These are phyloP conservation scores for Pugionium dolabratum DNA, from an alignment of 345 rosid species.

Conservation along the genomic window DNA sequence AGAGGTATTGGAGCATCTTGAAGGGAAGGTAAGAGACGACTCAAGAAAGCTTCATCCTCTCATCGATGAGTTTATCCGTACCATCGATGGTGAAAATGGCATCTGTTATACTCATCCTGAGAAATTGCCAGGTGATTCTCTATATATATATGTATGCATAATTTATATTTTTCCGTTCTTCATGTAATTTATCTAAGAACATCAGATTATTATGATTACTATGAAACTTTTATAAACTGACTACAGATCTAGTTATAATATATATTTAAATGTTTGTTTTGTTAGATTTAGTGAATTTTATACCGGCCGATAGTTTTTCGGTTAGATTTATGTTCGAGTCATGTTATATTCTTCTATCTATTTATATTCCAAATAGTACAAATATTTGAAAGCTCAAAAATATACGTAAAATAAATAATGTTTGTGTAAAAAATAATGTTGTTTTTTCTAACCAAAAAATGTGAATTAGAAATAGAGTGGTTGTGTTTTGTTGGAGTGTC, in stretches of 20 bases:
- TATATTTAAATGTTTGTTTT: not conserved
- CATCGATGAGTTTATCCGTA: conserved; percentile 86
- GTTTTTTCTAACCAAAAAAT: too few relatives aligned
- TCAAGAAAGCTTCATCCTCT: conserved; percentile 79
- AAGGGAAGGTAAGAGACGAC: conserved; percentile 80
- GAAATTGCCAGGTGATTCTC: conserved; percentile 78
- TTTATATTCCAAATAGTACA: too few relatives aligned
- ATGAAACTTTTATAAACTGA: not conserved
- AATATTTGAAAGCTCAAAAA: too few relatives aligned
- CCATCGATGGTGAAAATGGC: conserved; percentile 94
- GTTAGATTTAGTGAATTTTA: not conserved
- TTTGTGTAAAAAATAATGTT: too few relatives aligned
- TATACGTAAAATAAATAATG: too few relatives aligned
- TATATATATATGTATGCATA: not conserved
- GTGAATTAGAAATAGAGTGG: not conserved
- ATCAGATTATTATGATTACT: not conserved
- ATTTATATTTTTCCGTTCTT: not conserved
- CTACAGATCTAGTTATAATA: not conserved
- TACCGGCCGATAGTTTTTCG: not conserved
- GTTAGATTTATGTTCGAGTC: not conserved
- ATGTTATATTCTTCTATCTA: not conserved
- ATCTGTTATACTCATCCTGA: conserved; percentile 98
- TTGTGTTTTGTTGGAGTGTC: not conserved
- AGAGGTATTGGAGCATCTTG: conserved; percentile 91
- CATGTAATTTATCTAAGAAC: too few relatives aligned